Conservation (phyloP, 768 basidiomycete species). For the Boletus edulis region DNA sequence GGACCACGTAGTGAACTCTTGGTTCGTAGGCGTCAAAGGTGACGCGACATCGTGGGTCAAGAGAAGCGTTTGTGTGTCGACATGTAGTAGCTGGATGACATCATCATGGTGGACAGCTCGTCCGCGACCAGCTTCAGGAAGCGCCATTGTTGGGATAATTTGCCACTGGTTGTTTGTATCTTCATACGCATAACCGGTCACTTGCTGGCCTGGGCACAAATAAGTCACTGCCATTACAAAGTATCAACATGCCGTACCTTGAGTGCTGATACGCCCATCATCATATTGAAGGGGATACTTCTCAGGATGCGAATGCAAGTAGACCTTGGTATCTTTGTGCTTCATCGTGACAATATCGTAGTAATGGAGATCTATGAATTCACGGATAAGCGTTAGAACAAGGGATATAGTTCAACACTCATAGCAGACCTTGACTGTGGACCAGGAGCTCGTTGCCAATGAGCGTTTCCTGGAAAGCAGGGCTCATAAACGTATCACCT, state of each 20-base stretch:
- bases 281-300: conserved; percentile 91
- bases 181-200: conserved; percentile 92
- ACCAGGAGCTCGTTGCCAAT: conserved; percentile 88
- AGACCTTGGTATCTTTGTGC: conserved; percentile 93
- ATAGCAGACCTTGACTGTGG: conserved; percentile 77
- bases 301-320: conserved; percentile 90
- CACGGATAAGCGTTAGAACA: neutral
- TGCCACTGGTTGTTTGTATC: conserved; percentile 97
- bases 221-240: neutral
- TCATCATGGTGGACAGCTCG: conserved; percentile 90
- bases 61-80: conserved; percentile 77
- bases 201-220: conserved; percentile 73
- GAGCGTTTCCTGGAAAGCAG: conserved; percentile 95
- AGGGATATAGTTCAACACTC: neutral
- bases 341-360: conserved; percentile 83
- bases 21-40: conserved; percentile 95
- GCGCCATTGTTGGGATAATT: conserved; percentile 89
- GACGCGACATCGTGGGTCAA: conserved; percentile 98
- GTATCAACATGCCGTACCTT: conserved; percentile 48
- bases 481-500: conserved; percentile 97
- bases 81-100: conserved; percentile 83
- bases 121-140: conserved; percentile 92
- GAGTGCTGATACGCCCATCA: conserved; percentile 92
- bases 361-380: conserved; percentile 80
- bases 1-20: conserved; percentile 94